Conservation (phyloP, 306 rosid species). For the Trifolium dubium region DNA sequence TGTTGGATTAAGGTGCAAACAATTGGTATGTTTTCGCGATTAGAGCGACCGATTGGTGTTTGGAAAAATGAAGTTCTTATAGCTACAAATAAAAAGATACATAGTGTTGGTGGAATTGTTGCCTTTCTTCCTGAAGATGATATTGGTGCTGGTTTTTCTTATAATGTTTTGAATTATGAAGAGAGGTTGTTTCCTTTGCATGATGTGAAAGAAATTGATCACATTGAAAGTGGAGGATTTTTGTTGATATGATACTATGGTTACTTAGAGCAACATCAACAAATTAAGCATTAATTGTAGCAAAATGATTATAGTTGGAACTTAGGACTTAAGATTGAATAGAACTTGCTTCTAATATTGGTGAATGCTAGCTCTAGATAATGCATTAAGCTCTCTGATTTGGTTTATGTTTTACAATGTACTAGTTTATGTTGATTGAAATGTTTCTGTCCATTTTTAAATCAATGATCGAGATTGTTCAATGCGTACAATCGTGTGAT, state of each 20-base stretch:
- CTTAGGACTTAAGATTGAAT: not conserved
- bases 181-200: slow-evolving; percentile 33
- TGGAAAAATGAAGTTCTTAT: slow-evolving; percentile 46
- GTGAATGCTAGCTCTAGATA: too few relatives aligned
- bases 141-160: slow-evolving; percentile 33
- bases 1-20: slow-evolving; percentile 30
- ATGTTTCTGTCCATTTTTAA: not conserved
- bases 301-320: not conserved
- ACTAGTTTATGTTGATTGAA: not conserved
- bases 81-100: slow-evolving; percentile 31
- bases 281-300: not conserved
- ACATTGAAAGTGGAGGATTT: not conserved
- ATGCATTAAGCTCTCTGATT: too few relatives aligned
- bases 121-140: slow-evolving; percentile 34
- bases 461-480: not conserved
- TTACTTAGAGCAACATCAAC: not conserved
- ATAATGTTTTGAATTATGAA: slow-evolving; percentile 30
- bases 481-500: too few relatives aligned
- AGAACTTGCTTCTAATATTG: not conserved
- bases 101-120: slow-evolving; percentile 16
- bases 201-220: not conserved
- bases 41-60: slow-evolving; percentile 36
- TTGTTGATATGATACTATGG: not conserved
- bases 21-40: slow-evolving; percentile 6
- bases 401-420: not conserved